Evolutionary conservation across 2,329 filamentous ascomycete genomes (phyloP).

Genomic region (Gremmenia infestans): DNA sequence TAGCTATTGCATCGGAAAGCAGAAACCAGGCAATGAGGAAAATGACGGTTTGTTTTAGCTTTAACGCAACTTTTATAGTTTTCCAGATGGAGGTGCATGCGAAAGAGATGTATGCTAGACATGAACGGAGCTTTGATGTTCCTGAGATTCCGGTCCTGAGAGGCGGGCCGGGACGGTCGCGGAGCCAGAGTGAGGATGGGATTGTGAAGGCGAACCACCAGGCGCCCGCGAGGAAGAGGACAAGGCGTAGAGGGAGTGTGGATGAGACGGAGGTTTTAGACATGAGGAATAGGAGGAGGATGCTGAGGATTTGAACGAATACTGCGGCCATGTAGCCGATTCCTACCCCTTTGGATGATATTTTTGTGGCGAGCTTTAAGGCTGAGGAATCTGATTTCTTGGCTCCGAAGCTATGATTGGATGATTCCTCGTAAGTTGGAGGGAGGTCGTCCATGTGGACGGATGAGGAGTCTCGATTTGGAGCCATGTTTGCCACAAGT

Average conservation of each 20-base stretch:
- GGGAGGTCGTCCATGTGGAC: constrained; percentile 8
- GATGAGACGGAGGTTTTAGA: constrained; percentile 52
- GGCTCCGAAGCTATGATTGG: constrained; percentile 27
- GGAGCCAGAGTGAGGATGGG: constrained; percentile 77
- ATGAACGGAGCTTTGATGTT: constrained; percentile 35
- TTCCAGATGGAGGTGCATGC: constrained; percentile 82
- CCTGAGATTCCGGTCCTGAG: constrained; percentile 36
- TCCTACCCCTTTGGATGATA: constrained; percentile 87
- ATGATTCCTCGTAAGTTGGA: background rate
- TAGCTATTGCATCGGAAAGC: constrained; percentile 87
- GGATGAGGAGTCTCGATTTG: constrained; percentile 5
- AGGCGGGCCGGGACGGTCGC: constrained; percentile 80
- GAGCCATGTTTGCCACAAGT: constrained; percentile 77
- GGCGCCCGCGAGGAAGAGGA: constrained; percentile 74
- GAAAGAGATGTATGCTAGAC: constrained; percentile 68
- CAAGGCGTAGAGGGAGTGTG: constrained; percentile 78
- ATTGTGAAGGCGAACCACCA: constrained; percentile 93
- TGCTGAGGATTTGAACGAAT: constrained; percentile 74
- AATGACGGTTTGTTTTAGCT: constrained; percentile 66
- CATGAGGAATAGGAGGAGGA: constrained; percentile 63
- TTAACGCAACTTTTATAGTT: constrained; percentile 69
- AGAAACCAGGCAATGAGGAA: constrained; percentile 91
- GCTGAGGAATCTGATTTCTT: constrained; percentile 55
- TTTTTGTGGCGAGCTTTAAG: constrained; percentile 76
- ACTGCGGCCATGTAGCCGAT: constrained; percentile 88